Conservation (phyloP, 768 basidiomycete genomes). For the Pisolithus tinctorius region DNA sequence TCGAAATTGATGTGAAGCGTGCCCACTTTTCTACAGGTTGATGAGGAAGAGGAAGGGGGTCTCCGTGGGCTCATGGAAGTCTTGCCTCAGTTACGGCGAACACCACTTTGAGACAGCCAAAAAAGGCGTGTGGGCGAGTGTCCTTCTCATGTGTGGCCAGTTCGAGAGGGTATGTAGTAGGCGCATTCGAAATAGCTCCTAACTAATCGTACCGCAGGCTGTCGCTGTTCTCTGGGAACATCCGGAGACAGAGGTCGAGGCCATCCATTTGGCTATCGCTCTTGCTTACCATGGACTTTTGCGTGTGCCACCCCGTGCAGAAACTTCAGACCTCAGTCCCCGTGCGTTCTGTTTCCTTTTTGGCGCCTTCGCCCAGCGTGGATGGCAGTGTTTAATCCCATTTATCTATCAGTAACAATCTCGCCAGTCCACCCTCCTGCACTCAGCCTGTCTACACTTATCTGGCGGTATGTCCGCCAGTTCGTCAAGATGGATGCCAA, state of each 20-base stretch:
- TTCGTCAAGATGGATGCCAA: conserved; percentile 92
- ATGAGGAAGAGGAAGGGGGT: conserved; percentile 77
- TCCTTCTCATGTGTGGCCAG: conserved; percentile 87
- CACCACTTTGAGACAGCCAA: conserved; percentile 69
- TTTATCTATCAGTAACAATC: conserved; percentile 48
- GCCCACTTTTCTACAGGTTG: conserved; percentile 39
- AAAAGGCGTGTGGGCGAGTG: conserved; percentile 71
- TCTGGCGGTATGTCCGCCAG: conserved; percentile 89
- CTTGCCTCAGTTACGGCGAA: conserved; percentile 69
- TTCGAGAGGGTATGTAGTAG: conserved; percentile 72
- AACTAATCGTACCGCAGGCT: conserved; percentile 45
- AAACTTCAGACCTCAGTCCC: conserved; percentile 79
- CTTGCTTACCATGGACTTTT: conserved; percentile 91
- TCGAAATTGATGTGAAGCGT: not conserved
- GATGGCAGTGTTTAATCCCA: not conserved
- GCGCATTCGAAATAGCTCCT: not conserved
- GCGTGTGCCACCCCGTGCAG: conserved; percentile 72
- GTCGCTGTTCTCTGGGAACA: conserved; percentile 87
- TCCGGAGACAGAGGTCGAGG: conserved; percentile 83
- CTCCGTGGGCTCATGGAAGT: conserved; percentile 70
- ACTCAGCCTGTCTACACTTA: conserved; percentile 73
- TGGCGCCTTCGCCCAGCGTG: no score
- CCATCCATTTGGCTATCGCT: conserved; percentile 88
- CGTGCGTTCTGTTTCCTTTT: conserved; percentile 39
- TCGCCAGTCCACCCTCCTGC: conserved; percentile 65